These are phyloP conservation scores for Cercospora sojina DNA, from an alignment of 2,329 filamentous ascomycete species.

Conservation along the genomic window DNA sequence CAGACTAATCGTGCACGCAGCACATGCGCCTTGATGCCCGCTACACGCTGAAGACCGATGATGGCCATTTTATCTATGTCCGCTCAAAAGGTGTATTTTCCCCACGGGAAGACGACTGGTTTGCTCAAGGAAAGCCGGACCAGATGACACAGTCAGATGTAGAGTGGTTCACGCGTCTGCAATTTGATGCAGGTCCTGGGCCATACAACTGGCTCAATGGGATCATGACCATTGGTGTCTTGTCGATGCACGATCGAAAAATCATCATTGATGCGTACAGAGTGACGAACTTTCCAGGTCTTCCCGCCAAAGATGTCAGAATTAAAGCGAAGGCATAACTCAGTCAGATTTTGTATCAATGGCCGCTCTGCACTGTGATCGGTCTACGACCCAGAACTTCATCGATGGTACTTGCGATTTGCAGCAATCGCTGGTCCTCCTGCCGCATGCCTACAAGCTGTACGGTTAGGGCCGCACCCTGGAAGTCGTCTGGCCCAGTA, in stretches of 20 bases:
- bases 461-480: slow-evolving; percentile 32
- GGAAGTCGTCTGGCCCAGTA: slow-evolving; percentile 35
- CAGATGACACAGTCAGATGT: slow-evolving; percentile 26
- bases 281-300: slow-evolving; percentile 27
- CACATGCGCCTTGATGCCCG: slow-evolving; percentile 28
- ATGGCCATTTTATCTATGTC: slow-evolving; percentile 27
- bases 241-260: slow-evolving; percentile 25
- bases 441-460: slow-evolving; percentile 39
- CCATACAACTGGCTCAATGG: slow-evolving; percentile 30
- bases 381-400: slow-evolving; percentile 26
- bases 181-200: slow-evolving; percentile 26
- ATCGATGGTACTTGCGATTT: slow-evolving; percentile 32
- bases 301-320: slow-evolving; percentile 9
- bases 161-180: slow-evolving; percentile 30
- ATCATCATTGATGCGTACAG: slow-evolving; percentile 32
- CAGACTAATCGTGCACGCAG: slow-evolving; percentile 12
- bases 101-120: neutral
- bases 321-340: neutral
- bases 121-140: slow-evolving; percentile 7
- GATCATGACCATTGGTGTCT: slow-evolving; percentile 28
- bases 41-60: slow-evolving; percentile 29
- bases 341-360: neutral
- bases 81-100: slow-evolving; percentile 27
- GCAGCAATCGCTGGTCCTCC: slow-evolving; percentile 34
- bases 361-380: neutral